Evolutionary conservation across 2,329 filamentous ascomycete genomes (phyloP), one percentile per base, ranked within the genome.

Genomic region (Xylariaceae sp.): DNA sequence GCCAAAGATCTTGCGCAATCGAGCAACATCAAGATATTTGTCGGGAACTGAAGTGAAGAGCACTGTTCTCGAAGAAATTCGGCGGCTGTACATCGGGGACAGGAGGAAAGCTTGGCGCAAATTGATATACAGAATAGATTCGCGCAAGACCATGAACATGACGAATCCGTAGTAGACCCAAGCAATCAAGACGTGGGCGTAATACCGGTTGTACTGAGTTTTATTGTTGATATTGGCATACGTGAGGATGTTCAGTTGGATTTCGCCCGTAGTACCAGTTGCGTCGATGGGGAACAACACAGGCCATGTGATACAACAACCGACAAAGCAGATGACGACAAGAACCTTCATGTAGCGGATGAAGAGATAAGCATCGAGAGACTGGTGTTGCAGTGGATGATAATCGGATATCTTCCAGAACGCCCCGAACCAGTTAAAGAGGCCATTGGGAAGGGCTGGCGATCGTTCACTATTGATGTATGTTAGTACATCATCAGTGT

Each of bases 111-210:
- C 92, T 68, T 97, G 92, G 52, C 91, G 86, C 41, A 97, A 70
- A 60, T 94, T 95, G 72, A 96, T 86, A 67, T 88, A 95, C 76
- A 85, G 95, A 57, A 97, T 86, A 62, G 82, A 84, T 67, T 97
- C 92, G 47, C 92, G 80, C 45, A 90, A 86, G 52, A 97, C 81
- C 60, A 88, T 84, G 68, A 88, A 93, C 65, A 97, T 85, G 54
- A 97, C 76, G 63, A 97, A 97, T 37, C 80, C 80, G 65, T 86
- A 90, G 68, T 88, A 97, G 40, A 91, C 66, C 81, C 88, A 95
- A 1, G 84, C 82, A 42, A 90, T 73, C 42, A 88, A 77, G n/a
- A 80, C 79, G 64, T 95, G 89, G 0, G 90, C 92, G 64, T 86
- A 96, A 64, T 88, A 85, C 53, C 82, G 82, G 62, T 80, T 81